Conservation (phyloP, 305 asterid species). For the Andrographis paniculata region DNA sequence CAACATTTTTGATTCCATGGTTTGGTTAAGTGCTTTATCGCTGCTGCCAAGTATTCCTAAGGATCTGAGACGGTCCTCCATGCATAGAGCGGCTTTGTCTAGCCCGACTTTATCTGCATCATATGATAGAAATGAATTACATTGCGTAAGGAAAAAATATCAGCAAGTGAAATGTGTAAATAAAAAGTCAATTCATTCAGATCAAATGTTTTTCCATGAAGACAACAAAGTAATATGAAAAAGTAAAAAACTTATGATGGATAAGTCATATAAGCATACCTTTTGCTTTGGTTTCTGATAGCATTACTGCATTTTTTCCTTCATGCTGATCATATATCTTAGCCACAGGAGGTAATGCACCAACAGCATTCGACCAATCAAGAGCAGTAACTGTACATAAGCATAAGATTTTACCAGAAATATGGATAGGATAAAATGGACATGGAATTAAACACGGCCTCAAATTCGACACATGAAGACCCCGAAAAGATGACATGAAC, state of each 20-base stretch:
- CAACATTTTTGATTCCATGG: conserved; percentile 32
- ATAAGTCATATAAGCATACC: conserved; percentile 31
- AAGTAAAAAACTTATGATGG: background rate
- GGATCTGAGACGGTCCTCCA: conserved; percentile 79
- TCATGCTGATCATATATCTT: conserved; percentile 37
- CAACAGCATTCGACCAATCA: conserved; percentile 66
- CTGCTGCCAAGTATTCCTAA: conserved; percentile 48
- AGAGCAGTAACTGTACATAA: conserved; percentile 63
- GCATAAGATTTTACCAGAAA: conserved; percentile 15
- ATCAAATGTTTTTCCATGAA: background rate
- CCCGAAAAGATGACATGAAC: background rate
- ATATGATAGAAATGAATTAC: conserved; percentile 15
- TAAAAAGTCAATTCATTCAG: no score
- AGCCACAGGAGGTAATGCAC: conserved; percentile 68
- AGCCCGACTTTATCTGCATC: conserved; percentile 29
- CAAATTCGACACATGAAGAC: background rate
- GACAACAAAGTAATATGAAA: background rate
- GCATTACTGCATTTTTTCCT: conserved; percentile 27
- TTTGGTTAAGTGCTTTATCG: conserved; percentile 26
- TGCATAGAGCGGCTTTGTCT: conserved; percentile 45
- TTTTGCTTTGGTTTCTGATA: conserved; percentile 34
- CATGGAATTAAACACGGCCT: background rate
- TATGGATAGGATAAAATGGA: conserved; percentile 2
- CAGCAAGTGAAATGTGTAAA: conserved; percentile 5
- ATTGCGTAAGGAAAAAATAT: conserved; percentile 8